phyloP scores from a whole-genome alignment of 768 basidiomycete species.

The Boletellus emodensis region DNA sequence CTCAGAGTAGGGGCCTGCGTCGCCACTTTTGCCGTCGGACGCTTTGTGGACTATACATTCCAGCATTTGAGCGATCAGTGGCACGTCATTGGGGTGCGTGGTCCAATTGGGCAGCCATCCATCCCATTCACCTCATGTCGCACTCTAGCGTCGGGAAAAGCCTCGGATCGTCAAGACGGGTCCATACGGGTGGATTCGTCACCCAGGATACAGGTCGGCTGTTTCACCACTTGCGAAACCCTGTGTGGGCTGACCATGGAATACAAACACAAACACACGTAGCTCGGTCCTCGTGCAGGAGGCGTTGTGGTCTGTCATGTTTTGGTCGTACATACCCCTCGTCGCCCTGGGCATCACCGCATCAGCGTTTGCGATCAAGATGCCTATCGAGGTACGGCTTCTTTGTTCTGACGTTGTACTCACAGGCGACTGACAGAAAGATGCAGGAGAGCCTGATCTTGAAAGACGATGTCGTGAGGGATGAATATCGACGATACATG shows the following conservation, averaged over 20 bases:
- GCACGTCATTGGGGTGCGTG: slow-evolving; percentile 24
- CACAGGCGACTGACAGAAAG: background rate
- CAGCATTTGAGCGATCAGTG: slow-evolving; percentile 26
- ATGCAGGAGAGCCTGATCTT: slow-evolving; percentile 17
- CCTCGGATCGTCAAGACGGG: slow-evolving; percentile 30
- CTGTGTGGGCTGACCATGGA: background rate
- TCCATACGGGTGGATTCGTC: slow-evolving; percentile 33
- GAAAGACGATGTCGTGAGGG: too few species aligned
- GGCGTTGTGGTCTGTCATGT: slow-evolving; percentile 21
- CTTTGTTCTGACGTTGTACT: background rate
- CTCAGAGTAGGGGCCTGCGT: slow-evolving; percentile 21
- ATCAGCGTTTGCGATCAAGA: slow-evolving; percentile 25
- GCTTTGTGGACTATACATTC: background rate
- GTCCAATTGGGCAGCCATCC: background rate
- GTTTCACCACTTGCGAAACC: background rate
- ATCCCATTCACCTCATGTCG: background rate
- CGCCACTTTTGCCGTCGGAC: slow-evolving; percentile 5
- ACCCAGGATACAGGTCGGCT: slow-evolving; percentile 30
- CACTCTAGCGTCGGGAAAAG: slow-evolving; percentile 26
- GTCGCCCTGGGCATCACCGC: slow-evolving; percentile 15
- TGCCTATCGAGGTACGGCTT: slow-evolving; percentile 29
- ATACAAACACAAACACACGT: background rate
- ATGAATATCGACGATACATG: too few species aligned
- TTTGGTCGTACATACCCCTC: slow-evolving; percentile 31
- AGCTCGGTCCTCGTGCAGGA: slow-evolving; percentile 21